Conservation (phyloP, 139 green algal genomes). For the Trebouxia sp. region DNA sequence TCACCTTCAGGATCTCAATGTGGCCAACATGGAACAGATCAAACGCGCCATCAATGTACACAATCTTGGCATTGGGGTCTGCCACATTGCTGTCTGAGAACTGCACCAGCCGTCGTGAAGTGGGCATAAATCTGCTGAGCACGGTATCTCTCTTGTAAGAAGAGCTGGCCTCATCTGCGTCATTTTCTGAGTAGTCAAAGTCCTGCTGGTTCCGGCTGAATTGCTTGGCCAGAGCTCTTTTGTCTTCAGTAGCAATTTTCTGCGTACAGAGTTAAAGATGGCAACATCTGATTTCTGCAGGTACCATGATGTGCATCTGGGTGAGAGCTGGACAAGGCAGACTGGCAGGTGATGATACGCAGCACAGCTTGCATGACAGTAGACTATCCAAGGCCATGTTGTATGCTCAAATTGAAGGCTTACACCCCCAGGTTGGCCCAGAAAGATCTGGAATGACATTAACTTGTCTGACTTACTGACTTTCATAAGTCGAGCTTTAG, state of each 20-base stretch:
- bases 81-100: constrained; percentile 75
- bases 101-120: constrained; percentile 89
- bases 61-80: constrained; percentile 68
- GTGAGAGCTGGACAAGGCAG: too few relatives aligned
- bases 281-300: too few relatives aligned
- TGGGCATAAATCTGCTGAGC: constrained; percentile 84
- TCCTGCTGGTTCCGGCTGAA: constrained; percentile 39
- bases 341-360: too few relatives aligned
- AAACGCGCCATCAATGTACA: constrained; percentile 99
- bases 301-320: too few relatives aligned
- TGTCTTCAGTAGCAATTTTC: constrained; percentile 28
- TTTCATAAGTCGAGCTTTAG: too few relatives aligned
- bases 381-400: too few relatives aligned
- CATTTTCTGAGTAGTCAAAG: constrained; percentile 17
- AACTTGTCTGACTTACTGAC: too few relatives aligned
- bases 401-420: too few relatives aligned
- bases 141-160: neutral
- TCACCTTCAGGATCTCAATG: constrained; percentile 87
- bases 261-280: too few relatives aligned
- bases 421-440: too few relatives aligned
- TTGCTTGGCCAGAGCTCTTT: constrained; percentile 37
- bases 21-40: constrained; percentile 98
- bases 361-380: too few relatives aligned
- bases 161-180: neutral
- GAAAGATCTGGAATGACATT: too few relatives aligned